Percentiles rank a stretch among this genome's conserved stretches.
Evolutionary conservation across 108 stramenopile genomes (phyloP).

Genomic region (Mediolabrus comicus): DNA sequence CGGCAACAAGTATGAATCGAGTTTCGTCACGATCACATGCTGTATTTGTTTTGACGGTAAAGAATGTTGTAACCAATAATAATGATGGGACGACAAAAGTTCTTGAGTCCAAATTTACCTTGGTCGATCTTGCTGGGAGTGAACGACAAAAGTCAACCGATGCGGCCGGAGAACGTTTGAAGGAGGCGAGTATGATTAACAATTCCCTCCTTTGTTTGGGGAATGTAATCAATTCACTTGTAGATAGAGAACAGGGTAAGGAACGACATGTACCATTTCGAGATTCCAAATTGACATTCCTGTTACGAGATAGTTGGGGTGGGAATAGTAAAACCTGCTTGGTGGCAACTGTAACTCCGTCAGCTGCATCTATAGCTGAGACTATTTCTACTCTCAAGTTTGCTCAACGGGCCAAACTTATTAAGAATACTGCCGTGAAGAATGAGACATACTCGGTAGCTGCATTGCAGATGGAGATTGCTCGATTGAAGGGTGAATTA

Average conservation of each 20-base stretch:
- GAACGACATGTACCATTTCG: constrained; percentile 43
- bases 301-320: constrained; percentile 44
- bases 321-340: constrained; percentile 54
- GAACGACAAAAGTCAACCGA: constrained; percentile 44
- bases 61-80: constrained; percentile 22
- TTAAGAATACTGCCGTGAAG: constrained; percentile 42
- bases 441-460: constrained; percentile 42
- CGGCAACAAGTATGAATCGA: constrained; percentile 74
- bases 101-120: constrained; percentile 35
- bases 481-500: constrained; percentile 25
- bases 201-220: constrained; percentile 64
- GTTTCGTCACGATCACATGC: constrained; percentile 61
- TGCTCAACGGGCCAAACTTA: constrained; percentile 51
- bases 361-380: constrained; percentile 21
- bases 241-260: constrained; percentile 43
- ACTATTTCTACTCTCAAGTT: constrained; percentile 52
- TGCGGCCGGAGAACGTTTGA: constrained; percentile 57
- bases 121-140: constrained; percentile 49
- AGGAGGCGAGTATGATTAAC: constrained; percentile 80
- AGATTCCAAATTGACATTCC: constrained; percentile 53
- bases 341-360: constrained; percentile 50
- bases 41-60: constrained; percentile 54
- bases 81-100: constrained; percentile 34
- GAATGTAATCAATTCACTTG: constrained; percentile 73
- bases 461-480: constrained; percentile 42